These are phyloP conservation scores for Penicillium sp. DNA, from an alignment of 2,329 filamentous ascomycete genomes.

Conservation along the genomic window DNA sequence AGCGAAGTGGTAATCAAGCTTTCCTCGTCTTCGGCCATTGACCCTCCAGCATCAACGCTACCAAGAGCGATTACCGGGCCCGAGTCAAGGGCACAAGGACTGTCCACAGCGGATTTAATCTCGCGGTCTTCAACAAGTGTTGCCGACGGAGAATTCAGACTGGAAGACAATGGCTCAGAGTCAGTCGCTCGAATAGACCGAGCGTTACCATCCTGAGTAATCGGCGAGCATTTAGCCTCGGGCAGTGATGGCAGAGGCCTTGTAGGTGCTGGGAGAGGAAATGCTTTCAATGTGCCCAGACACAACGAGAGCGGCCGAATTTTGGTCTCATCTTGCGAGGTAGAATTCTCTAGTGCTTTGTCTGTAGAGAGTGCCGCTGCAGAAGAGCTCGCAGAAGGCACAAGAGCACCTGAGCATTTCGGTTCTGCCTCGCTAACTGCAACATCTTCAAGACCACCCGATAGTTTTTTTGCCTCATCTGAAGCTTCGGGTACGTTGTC, in stretches of 20 bases:
- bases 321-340: slow-evolving; percentile 7
- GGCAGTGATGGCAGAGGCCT: slow-evolving; percentile 38
- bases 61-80: slow-evolving; percentile 14
- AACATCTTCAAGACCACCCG: not conserved
- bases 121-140: slow-evolving; percentile 10
- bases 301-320: slow-evolving; percentile 27
- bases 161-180: not conserved
- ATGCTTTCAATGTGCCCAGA: slow-evolving; percentile 31
- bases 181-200: slow-evolving; percentile 7
- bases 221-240: slow-evolving; percentile 13
- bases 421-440: not conserved
- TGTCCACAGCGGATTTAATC: not conserved
- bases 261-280: slow-evolving; percentile 39
- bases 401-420: slow-evolving; percentile 1
- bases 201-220: slow-evolving; percentile 11
- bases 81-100: slow-evolving; percentile 3
- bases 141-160: slow-evolving; percentile 4
- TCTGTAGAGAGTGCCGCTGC: not conserved
- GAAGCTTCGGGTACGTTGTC: not conserved
- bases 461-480: not conserved
- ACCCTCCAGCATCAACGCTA: slow-evolving; percentile 7
- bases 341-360: not conserved
- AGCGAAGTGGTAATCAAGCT: slow-evolving; percentile 3
- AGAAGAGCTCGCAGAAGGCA: not conserved
- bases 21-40: slow-evolving; percentile 12